A percentile compares a stretch with the other conserved stretches of the same genome.
Evolutionary conservation across 345 rosid species (phyloP).

Genomic region (Populus simonii): DNA sequence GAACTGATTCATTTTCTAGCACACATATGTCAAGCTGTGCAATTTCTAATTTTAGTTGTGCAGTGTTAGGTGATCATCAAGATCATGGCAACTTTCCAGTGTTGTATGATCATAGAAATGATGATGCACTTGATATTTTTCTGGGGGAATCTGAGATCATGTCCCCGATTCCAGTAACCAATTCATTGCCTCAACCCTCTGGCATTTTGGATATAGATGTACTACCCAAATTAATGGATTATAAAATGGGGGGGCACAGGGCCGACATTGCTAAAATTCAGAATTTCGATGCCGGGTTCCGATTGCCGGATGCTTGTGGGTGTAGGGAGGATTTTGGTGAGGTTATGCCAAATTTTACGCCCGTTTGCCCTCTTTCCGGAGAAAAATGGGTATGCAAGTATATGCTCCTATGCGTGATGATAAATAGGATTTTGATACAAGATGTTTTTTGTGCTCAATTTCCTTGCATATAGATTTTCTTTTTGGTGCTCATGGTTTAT

Average conservation of each 20-base stretch:
- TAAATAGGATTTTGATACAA: not conserved
- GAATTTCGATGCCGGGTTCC: constrained; percentile 30
- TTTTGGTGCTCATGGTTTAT: not conserved
- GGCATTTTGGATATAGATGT: constrained; percentile 36
- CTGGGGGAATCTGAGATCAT: constrained; percentile 20
- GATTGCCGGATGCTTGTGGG: constrained; percentile 24
- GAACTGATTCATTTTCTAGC: constrained; percentile 1
- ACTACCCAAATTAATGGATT: constrained; percentile 33
- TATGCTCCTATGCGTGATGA: not conserved
- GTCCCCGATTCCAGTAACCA: constrained; percentile 13
- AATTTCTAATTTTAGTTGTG: not conserved
- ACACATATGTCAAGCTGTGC: not conserved
- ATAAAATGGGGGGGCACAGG: constrained; percentile 17
- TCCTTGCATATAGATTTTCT: not conserved
- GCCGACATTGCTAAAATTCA: constrained; percentile 20
- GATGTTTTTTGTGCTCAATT: not conserved
- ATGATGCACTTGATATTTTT: constrained; percentile 6
- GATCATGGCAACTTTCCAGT: constrained; percentile 3
- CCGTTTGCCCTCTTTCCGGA: constrained; percentile 25
- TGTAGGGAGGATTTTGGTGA: constrained; percentile 46
- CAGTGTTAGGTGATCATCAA: constrained; percentile 14
- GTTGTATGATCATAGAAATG: constrained; percentile 5
- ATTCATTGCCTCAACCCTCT: constrained; percentile 19
- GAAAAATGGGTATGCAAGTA: constrained; percentile 37
- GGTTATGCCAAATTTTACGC: constrained; percentile 41